Conservation (phyloP, 768 basidiomycete species). For the Tulasnella sp. region DNA sequence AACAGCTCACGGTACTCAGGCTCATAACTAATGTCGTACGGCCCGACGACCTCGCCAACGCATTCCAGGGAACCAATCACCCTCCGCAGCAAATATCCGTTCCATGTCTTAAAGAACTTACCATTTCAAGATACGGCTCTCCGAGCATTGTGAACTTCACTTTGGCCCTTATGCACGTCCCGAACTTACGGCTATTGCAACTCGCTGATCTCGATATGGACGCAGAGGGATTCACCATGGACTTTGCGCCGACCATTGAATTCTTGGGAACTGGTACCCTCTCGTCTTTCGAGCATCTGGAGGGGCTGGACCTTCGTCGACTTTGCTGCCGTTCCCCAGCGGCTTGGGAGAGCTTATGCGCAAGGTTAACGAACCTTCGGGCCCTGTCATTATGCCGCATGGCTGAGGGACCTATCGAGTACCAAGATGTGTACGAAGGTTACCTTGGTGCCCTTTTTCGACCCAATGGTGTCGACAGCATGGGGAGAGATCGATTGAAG, state of each 20-base stretch:
- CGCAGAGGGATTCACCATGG: not conserved
- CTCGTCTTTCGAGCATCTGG: not conserved
- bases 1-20: not conserved
- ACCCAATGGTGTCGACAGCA: too few species aligned
- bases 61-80: not conserved
- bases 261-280: not conserved
- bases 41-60: not conserved
- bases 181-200: not conserved
- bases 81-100: not conserved
- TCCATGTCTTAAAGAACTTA: not conserved
- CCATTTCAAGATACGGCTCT: not conserved
- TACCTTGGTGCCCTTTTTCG: not conserved
- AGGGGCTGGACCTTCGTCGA: not conserved
- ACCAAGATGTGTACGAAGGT: not conserved
- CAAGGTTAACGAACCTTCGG: not conserved
- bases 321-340: not conserved
- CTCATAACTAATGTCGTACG: not conserved
- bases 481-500: too few species aligned
- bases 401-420: not conserved
- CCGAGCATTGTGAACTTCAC: not conserved
- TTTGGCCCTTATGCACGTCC: not conserved
- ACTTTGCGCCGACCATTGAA: not conserved
- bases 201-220: not conserved
- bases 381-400: not conserved
- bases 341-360: not conserved